Conservation (phyloP, 352 stramenopile species). For the Aphanomyces euteiches region DNA sequence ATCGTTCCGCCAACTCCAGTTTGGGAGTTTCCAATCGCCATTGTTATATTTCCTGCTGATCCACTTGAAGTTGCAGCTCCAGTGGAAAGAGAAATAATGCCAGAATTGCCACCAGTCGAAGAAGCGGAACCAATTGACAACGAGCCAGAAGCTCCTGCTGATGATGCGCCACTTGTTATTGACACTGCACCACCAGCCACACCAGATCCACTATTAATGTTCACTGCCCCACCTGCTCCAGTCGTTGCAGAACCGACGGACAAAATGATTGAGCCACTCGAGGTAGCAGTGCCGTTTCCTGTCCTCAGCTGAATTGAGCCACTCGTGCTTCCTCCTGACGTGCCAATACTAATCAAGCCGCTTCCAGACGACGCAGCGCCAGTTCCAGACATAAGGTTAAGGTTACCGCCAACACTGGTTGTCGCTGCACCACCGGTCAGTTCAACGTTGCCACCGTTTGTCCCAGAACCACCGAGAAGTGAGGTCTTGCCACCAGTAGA, state of each 20-base stretch:
- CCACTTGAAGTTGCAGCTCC: neutral
- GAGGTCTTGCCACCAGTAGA: constrained; percentile 35
- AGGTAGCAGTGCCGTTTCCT: neutral
- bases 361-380: neutral
- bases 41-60: constrained; percentile 11
- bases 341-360: constrained; percentile 4
- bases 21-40: neutral
- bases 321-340: neutral
- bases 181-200: constrained; percentile 5
- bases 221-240: constrained; percentile 5
- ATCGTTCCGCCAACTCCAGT: constrained; percentile 29
- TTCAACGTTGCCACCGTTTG: constrained; percentile 41
- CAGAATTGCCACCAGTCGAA: constrained; percentile 5
- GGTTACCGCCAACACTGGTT: constrained; percentile 20
- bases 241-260: constrained; percentile 6
- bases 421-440: constrained; percentile 36
- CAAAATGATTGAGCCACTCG: constrained; percentile 19
- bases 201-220: neutral
- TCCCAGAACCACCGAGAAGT: constrained; percentile 32
- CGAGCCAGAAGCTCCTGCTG: neutral
- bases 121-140: constrained; percentile 17
- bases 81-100: constrained; percentile 1
- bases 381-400: neutral
- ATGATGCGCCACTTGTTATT: constrained; percentile 10
- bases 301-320: constrained; percentile 25